Percentiles rank a stretch among this genome's conserved stretches.
Evolutionary conservation across 2,329 filamentous ascomycete species (phyloP).

Genomic region (Neopestalotiopsis sp.): DNA sequence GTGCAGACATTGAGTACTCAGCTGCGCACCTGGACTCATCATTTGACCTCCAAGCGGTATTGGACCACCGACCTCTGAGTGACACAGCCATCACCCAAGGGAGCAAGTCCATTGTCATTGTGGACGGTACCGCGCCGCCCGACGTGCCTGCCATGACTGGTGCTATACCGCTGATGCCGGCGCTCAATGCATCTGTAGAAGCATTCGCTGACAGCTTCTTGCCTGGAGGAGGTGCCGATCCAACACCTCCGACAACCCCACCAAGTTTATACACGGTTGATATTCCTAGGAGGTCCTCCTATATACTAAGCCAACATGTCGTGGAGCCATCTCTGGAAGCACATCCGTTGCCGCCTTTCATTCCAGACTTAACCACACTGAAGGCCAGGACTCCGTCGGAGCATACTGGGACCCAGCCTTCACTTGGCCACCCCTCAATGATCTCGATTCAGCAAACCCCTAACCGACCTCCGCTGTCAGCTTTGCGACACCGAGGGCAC

Average conservation of each 20-base stretch:
- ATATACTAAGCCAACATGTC: constrained; percentile 56
- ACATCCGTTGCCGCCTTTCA: constrained; percentile 52
- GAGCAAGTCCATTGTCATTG: constrained; percentile 90
- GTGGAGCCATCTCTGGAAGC: constrained; percentile 41
- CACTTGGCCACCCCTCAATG: constrained; percentile 35
- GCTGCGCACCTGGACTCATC: constrained; percentile 49
- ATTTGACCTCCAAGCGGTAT: constrained; percentile 41
- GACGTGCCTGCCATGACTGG: constrained; percentile 60
- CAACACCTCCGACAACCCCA: constrained; percentile 67
- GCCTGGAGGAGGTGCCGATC: constrained; percentile 52
- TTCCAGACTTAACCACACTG: constrained; percentile 52
- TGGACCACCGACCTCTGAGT: constrained; percentile 50
- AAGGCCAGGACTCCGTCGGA: constrained; percentile 37
- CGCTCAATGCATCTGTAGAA: constrained; percentile 54
- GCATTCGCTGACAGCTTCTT: constrained; percentile 59
- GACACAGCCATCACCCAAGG: constrained; percentile 72
- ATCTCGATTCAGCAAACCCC: constrained; percentile 36
- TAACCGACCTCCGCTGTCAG: constrained; percentile 40
- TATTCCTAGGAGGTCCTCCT: constrained; percentile 61
- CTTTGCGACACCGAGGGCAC: constrained; percentile 40
- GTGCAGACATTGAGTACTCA: constrained; percentile 46
- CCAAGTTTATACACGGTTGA: constrained; percentile 47
- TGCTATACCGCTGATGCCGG: constrained; percentile 48
- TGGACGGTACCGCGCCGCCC: constrained; percentile 68
- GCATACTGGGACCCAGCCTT: constrained; percentile 34